These are phyloP conservation scores for Lactarius deliciosus DNA, from an alignment of 768 basidiomycete genomes.

Conservation along the genomic window DNA sequence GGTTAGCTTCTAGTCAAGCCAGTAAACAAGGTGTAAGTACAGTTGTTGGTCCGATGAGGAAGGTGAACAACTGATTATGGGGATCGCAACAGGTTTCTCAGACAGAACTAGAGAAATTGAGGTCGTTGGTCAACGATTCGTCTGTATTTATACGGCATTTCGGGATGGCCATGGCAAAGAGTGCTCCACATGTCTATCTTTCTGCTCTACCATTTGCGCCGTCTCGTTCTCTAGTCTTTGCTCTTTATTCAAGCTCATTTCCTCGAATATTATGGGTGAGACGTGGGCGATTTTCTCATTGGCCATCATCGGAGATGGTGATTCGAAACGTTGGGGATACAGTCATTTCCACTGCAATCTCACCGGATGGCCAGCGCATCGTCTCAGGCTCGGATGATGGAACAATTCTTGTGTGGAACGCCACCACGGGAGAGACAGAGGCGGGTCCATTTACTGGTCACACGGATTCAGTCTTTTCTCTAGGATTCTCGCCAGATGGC, in stretches of 20 bases:
- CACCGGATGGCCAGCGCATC: constrained; percentile 18
- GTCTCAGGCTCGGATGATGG: constrained; percentile 12
- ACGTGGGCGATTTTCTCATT: background rate
- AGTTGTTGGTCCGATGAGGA: background rate
- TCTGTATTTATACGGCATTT: background rate
- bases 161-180: background rate
- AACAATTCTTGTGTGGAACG: no score
- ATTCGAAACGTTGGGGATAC: background rate
- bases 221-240: background rate
- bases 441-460: no score
- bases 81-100: no score
- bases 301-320: background rate
- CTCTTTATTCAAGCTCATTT: background rate
- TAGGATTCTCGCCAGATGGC: no score
- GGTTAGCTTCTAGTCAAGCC: background rate
- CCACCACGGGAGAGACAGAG: no score
- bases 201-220: background rate
- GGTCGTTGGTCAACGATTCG: background rate
- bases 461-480: no score
- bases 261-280: background rate
- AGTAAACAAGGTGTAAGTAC: background rate
- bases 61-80: background rate
- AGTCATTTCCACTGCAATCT: background rate
- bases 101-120: background rate
- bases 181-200: no score